These are phyloP conservation scores for Mortierella claussenii DNA, from an alignment of 192 early-diverging fungal genomes.

Conservation along the genomic window DNA sequence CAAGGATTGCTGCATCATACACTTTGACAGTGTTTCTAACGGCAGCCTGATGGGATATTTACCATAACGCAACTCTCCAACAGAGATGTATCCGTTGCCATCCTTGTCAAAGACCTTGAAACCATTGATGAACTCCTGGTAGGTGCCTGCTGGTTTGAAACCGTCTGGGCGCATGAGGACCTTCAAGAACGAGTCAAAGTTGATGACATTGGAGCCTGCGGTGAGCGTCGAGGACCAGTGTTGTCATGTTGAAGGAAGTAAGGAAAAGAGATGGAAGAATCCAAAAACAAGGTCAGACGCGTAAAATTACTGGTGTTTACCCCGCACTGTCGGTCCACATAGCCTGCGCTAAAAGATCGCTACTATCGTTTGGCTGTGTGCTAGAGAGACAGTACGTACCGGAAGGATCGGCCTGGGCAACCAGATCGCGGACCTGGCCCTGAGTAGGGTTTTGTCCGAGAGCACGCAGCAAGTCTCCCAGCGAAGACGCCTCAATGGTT, in stretches of 20 bases:
- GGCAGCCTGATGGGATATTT: too few relatives aligned
- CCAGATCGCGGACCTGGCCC: constrained; percentile 74
- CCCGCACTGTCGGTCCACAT: too few relatives aligned
- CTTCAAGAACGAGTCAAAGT: constrained; percentile 78
- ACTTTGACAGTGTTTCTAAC: too few relatives aligned
- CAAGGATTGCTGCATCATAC: too few relatives aligned
- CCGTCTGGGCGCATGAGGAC: constrained; percentile 78
- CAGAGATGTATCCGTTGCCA: constrained; percentile 77
- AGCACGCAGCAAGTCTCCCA: constrained; percentile 82
- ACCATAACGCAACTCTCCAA: constrained; percentile 83
- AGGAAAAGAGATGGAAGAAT: too few relatives aligned
- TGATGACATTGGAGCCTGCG: constrained; percentile 36
- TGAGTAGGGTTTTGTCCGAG: constrained; percentile 85
- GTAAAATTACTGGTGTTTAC: too few relatives aligned
- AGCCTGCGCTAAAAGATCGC: too few relatives aligned
- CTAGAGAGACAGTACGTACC: too few relatives aligned
- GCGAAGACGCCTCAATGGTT: constrained; percentile 67
- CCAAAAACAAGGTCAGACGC: too few relatives aligned
- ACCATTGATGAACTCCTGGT: constrained; percentile 84
- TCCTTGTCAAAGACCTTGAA: constrained; percentile 93
- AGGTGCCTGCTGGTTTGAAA: constrained; percentile 76
- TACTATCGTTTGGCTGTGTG: too few relatives aligned
- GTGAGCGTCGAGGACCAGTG: too few relatives aligned
- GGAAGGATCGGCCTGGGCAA: constrained; percentile 55
- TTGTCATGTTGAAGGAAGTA: too few relatives aligned